phyloP scores from a whole-genome alignment of 1,139 yeast genomes.

The Suhomyces anneliseae region DNA sequence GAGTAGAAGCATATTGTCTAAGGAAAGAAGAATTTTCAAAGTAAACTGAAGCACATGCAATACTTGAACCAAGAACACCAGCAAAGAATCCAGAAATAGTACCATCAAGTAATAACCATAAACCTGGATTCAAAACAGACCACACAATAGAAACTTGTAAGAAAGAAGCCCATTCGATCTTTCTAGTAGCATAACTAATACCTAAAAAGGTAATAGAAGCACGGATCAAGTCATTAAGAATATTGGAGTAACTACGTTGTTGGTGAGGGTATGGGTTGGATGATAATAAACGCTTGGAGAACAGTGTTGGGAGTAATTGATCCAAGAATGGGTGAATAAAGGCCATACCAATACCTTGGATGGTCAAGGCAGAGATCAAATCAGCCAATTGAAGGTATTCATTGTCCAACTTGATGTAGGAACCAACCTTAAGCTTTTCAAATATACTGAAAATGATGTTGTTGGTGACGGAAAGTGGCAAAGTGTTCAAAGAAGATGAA shows the following conservation, averaged over 20 bases:
- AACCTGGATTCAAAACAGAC: conserved; percentile 71
- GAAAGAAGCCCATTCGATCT: conserved; percentile 76
- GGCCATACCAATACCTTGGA: conserved; percentile 67
- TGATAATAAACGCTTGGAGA: conserved; percentile 24
- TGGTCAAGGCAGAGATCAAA: conserved; percentile 26
- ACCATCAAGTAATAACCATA: conserved; percentile 82
- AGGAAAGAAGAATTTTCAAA: conserved; percentile 27
- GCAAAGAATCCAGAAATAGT: conserved; percentile 64
- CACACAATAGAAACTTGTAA: conserved; percentile 75
- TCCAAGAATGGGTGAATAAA: conserved; percentile 63
- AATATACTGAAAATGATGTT: conserved; percentile 33
- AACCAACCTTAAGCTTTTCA: conserved; percentile 27
- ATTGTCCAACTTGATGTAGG: conserved; percentile 8
- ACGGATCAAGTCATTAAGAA: conserved; percentile 47
- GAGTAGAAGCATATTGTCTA: conserved; percentile 15
- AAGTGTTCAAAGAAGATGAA: conserved; percentile 6
- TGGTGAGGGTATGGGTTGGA: conserved; percentile 28
- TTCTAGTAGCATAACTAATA: conserved; percentile 77
- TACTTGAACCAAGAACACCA: conserved; percentile 42
- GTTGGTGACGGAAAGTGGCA: conserved; percentile 31
- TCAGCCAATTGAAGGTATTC: conserved; percentile 19
- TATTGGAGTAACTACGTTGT: conserved; percentile 25
- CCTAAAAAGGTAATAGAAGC: conserved; percentile 79
- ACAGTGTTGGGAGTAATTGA: conserved; percentile 36
- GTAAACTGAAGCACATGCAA: conserved; percentile 40